Evolutionary conservation across 768 basidiomycete species (phyloP).

Genomic region (Xanthoconium purpureum): DNA sequence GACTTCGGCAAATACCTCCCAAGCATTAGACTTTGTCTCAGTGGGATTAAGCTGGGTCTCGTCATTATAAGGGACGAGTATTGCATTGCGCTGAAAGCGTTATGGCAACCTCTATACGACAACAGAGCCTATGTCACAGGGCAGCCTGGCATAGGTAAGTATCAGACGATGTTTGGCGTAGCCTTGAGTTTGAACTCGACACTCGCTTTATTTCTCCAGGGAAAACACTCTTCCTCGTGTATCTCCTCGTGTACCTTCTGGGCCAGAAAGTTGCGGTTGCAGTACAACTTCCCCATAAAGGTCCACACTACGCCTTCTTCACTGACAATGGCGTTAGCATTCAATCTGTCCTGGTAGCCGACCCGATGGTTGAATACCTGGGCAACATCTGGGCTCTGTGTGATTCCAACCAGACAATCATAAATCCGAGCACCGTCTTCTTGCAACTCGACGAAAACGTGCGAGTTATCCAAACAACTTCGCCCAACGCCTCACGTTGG

Average conservation of each 20-base stretch:
- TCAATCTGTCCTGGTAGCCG: not conserved
- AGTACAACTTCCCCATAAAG: not conserved
- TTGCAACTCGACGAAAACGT: rapidly evolving
- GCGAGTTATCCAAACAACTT: not conserved
- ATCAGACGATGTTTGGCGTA: not conserved
- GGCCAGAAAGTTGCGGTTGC: not conserved
- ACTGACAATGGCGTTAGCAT: not conserved
- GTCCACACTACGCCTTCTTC: too few species aligned
- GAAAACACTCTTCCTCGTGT: not conserved
- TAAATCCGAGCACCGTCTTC: not conserved
- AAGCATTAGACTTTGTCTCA: too few species aligned
- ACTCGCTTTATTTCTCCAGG: not conserved
- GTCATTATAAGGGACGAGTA: not conserved
- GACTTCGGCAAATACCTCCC: too few species aligned
- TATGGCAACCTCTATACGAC: not conserved
- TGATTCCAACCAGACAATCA: not conserved
- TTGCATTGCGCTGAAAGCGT: not conserved
- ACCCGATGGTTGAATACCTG: not conserved
- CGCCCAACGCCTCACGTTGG: not conserved
- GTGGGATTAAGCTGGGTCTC: too few species aligned
- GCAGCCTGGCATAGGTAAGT: not conserved
- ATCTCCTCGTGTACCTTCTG: not conserved
- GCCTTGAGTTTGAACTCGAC: not conserved
- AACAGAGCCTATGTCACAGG: not conserved
- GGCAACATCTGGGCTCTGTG: not conserved